Evolutionary conservation across 2,329 filamentous ascomycete genomes (phyloP).

Genomic region (Neophaeococcomyces mojaviensis): DNA sequence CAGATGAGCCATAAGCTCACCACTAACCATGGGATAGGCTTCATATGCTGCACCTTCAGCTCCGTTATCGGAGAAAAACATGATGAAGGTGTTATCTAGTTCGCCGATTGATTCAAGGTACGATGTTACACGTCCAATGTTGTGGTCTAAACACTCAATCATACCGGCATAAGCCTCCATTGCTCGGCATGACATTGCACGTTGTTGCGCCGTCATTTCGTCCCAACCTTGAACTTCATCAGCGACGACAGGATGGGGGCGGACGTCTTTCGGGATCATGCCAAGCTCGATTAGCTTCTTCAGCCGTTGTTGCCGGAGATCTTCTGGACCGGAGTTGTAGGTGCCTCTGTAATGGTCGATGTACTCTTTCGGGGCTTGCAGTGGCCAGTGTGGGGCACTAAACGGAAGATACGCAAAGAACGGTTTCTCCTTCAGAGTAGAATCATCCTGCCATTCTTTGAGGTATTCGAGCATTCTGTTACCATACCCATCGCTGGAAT

Average conservation of each 20-base stretch:
- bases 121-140: conserved; percentile 40
- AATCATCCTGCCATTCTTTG: conserved; percentile 39
- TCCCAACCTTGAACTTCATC: conserved; percentile 37
- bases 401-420: conserved; percentile 45
- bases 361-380: conserved; percentile 43
- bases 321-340: conserved; percentile 46
- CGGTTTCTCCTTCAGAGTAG: conserved; percentile 32
- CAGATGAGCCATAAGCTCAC: conserved; percentile 35
- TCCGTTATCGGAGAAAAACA: conserved; percentile 45
- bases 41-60: conserved; percentile 43
- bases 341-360: conserved; percentile 42
- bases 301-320: conserved; percentile 38
- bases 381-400: conserved; percentile 47
- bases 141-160: conserved; percentile 42
- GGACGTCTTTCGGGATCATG: conserved; percentile 35
- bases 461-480: conserved; percentile 48
- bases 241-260: conserved; percentile 37
- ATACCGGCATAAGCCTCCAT: conserved; percentile 48
- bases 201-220: conserved; percentile 32
- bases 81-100: conserved; percentile 43
- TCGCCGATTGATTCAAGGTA: conserved; percentile 41
- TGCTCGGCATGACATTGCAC: conserved; percentile 34
- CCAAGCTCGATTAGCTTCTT: conserved; percentile 39
- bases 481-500: conserved; percentile 48
- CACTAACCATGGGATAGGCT: conserved; percentile 37